Evolutionary conservation across 345 rosid genomes (phyloP).

Genomic region (Eutrema heterophyllum): DNA sequence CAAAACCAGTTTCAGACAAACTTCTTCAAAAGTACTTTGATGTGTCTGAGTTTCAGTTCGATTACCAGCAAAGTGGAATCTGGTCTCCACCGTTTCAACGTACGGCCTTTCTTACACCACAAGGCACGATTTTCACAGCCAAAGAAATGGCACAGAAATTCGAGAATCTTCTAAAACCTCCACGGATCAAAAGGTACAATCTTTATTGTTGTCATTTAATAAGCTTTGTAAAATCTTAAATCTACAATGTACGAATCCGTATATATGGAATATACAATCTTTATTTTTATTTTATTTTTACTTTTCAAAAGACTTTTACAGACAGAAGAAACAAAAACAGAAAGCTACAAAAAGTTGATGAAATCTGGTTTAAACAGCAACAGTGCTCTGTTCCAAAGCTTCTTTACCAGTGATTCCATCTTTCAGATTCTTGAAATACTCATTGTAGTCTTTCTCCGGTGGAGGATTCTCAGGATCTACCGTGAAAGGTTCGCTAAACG

Average conservation of each 20-base stretch:
- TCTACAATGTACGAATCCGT: slow-evolving; percentile 22
- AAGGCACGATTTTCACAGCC: slow-evolving; percentile 50
- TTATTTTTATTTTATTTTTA: not conserved
- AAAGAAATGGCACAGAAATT: slow-evolving; percentile 55
- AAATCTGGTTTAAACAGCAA: slow-evolving; percentile 40
- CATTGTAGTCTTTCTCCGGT: slow-evolving; percentile 72
- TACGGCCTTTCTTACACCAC: slow-evolving; percentile 51
- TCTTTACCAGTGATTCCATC: slow-evolving; percentile 85
- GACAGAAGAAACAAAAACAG: not conserved
- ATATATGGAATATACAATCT: not conserved
- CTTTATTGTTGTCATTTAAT: slow-evolving; percentile 11
- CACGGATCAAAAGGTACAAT: slow-evolving; percentile 26
- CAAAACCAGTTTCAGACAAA: slow-evolving; percentile 56
- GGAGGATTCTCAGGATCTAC: slow-evolving; percentile 90
- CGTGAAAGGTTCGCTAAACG: slow-evolving; percentile 84
- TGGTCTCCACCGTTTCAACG: slow-evolving; percentile 80
- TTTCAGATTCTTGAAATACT: slow-evolving; percentile 64
- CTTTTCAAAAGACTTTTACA: not conserved
- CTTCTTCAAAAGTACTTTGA: slow-evolving; percentile 60
- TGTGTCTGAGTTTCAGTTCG: slow-evolving; percentile 56
- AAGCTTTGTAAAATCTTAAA: not conserved
- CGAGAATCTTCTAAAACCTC: slow-evolving; percentile 27
- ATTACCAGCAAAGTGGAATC: slow-evolving; percentile 50
- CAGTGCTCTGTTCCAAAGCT: slow-evolving; percentile 48
- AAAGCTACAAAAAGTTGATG: not conserved